phyloP scores from a whole-genome alignment of 2,329 filamentous ascomycete species.

The Cytospora chrysosperma region DNA sequence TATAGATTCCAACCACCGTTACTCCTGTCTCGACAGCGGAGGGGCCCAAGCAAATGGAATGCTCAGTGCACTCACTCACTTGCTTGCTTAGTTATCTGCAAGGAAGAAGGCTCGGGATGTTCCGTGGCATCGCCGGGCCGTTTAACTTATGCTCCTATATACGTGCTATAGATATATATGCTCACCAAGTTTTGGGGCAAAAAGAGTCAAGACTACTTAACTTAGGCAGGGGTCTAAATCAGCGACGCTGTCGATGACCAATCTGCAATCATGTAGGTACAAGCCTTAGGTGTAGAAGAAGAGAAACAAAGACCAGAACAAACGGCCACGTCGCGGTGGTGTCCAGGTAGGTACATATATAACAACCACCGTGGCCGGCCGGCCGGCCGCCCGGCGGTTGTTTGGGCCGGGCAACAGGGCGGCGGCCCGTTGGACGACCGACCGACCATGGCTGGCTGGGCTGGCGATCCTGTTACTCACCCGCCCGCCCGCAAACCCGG shows the following conservation, averaged over 20 bases:
- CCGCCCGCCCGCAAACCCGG: too few relatives aligned
- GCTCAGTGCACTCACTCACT: not conserved
- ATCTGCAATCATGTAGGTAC: not conserved
- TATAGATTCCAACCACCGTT: conserved; percentile 21
- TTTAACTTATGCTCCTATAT: not conserved
- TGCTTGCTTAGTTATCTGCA: not conserved
- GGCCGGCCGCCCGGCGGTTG: too few relatives aligned
- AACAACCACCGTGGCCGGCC: too few relatives aligned
- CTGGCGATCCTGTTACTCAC: too few relatives aligned
- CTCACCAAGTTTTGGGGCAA: not conserved
- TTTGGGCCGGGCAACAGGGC: too few relatives aligned
- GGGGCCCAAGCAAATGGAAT: not conserved
- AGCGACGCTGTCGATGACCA: not conserved
- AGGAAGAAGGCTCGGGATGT: not conserved
- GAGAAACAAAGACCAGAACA: not conserved
- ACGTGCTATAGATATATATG: not conserved
- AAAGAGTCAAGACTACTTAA: not conserved
- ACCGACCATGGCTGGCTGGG: too few relatives aligned
- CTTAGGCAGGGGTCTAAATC: too few relatives aligned
- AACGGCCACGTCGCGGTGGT: not conserved
- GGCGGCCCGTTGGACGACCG: too few relatives aligned
- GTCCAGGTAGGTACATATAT: too few relatives aligned
- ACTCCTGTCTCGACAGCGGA: not conserved
- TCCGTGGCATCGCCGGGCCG: not conserved
- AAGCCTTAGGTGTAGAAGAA: too few relatives aligned